Base-by-base conservation (phyloP, 208 protist genomes). In the Trypanosoma platydactyli region DNA sequence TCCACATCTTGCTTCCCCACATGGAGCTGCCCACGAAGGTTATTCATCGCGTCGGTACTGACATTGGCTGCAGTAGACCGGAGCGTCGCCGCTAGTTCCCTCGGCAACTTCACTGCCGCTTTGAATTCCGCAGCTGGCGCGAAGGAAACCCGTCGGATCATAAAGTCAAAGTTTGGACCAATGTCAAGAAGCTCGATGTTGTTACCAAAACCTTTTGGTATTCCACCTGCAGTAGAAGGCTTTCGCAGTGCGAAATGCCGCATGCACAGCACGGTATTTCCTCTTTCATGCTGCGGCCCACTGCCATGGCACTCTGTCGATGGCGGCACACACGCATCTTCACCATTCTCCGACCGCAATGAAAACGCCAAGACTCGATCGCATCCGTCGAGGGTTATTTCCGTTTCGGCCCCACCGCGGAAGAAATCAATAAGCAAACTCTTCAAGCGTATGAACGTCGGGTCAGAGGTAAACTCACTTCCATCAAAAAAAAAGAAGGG, bases 401-500 rank as follows among this genome's bases (percentile, higher is more conserved):
- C 81, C 15, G 41, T 38, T 22, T 89, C 85, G 54, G 76, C 81
- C 48, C 76, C 71, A 22, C 91, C 91, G 38, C 88, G 80, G 64
- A 97, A 97, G 60, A 88, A 90, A 71, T 97, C 91, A 25, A 91
- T 63, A 22, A 97, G 68, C 11, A 97, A 68, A 57, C 83, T 97
- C 60, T 94, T 89, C 1, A 97, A 65, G 0, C 91, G 81, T 27
- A 84, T 25, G 33, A 94, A 93, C 5, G 73, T 70, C 7, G 86
- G 87, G 41, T 95, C 80, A 16, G 77, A 73, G 5, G 40, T 65
- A 61, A 95, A 94, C 64, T 94, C 81, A 54, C 73, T 80, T 33
- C 91, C 91, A 38, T 94, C 83, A 75, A 97, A 97, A 9, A 94
- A 79, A 66, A 97, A 87, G 48, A 94, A 88, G 0, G 91, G 89